phyloP scores from a whole-genome alignment of 1,284 basidiomycete species.

The Microbotryum violaceum region DNA sequence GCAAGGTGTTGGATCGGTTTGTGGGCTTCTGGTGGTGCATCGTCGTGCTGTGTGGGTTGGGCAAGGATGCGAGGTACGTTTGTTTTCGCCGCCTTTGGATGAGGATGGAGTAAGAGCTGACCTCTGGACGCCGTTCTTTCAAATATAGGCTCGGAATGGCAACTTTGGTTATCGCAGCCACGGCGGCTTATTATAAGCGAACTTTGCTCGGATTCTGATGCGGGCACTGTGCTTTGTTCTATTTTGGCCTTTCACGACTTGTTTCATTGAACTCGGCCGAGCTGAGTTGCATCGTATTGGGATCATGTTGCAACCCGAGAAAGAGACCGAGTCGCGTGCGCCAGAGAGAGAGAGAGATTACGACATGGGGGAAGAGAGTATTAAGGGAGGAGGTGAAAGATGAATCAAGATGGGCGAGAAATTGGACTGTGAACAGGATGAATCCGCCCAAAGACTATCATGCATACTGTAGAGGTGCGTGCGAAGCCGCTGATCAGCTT shows the following conservation, averaged over 20 bases:
- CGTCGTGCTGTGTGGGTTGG: slow-evolving; percentile 64
- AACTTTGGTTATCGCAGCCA: slow-evolving; percentile 2
- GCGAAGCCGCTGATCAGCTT: not conserved
- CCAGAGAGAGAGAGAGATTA: too few species aligned
- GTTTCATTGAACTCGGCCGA: not conserved
- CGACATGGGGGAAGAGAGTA: too few species aligned
- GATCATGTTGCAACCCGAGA: not conserved
- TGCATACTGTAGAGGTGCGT: not conserved
- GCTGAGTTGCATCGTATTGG: not conserved
- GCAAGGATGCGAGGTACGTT: slow-evolving; percentile 45
- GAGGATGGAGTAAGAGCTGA: not conserved
- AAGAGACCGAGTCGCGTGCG: not conserved
- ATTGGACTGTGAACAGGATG: not conserved
- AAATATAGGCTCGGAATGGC: slow-evolving; percentile 12
- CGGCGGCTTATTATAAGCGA: slow-evolving; percentile 3
- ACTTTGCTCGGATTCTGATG: too few species aligned
- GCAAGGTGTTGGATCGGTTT: slow-evolving; percentile 59
- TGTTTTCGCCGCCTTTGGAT: not conserved
- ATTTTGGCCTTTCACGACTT: not conserved
- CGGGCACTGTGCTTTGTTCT: too few species aligned
- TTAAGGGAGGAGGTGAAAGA: not conserved
- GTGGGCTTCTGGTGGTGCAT: slow-evolving; percentile 68
- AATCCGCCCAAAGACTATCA: not conserved
- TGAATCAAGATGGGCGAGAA: not conserved
- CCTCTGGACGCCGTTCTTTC: not conserved